Base-by-base conservation (phyloP, 257 asterid species). In the Lycium ferocissimum region DNA sequence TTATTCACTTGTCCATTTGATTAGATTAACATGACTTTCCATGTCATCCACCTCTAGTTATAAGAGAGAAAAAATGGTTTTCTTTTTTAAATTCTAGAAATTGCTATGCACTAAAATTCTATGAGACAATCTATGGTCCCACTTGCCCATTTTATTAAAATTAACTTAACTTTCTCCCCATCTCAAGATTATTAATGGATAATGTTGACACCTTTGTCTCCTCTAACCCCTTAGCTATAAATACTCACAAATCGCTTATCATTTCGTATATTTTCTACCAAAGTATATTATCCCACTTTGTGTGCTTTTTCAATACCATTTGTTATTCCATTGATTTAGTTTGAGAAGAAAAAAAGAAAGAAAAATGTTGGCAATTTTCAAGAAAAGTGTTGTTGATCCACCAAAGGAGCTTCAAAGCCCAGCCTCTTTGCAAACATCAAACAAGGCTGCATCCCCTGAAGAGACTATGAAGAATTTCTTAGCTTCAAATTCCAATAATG, bases 331-430 rank as follows among this genome's bases (percentile, higher is more conserved):
- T 63, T 78, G 51, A 75, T 43, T 49, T 4, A 40, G 20, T 63
- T 80, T 78, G 56, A 49, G 75, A 9, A 58, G 20, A 11, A 40
- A 43, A n/a, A 22, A 37, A 11, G 62, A 20, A 45, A 56, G 12
- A 49, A 22, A 88, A 87, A 96, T 97, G 99, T 88, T 97, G 94
- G 93, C 89, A 45, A 84, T 93, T 54, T 97, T 97, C 94, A 92
- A 91, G 90, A 93, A 92, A 37, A 95, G 92, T 47, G 87, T 97
- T 85, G 89, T 94, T 67, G 90, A 90, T 85, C 94, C 98, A 70
- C 99, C 99, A 14, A 80, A 89, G 81, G 99, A 97, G 85, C 87
- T 97, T 82, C 91, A 92, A 40, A 92, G 98, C 88, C 94, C 96
- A 15, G 95, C 90, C n/a, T 83, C 94, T 11, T 17, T 67, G 5